Conservation (phyloP, 352 stramenopile species). For the Phytophthora meadii region DNA sequence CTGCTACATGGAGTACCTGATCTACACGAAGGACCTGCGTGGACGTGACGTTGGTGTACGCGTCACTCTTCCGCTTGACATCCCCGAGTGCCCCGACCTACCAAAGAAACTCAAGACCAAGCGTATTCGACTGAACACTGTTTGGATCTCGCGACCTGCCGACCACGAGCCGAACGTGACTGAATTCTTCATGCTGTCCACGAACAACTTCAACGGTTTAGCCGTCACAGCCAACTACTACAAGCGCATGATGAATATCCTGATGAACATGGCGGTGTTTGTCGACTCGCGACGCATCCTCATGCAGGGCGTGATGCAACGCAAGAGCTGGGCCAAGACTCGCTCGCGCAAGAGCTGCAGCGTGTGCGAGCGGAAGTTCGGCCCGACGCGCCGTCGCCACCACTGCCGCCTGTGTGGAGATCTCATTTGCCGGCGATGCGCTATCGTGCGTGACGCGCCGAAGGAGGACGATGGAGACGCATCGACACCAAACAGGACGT, state of each 20-base stretch:
- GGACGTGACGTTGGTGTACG: conserved; percentile 73
- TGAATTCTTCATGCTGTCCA: conserved; percentile 67
- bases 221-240: conserved; percentile 46
- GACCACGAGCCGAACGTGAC: conserved; percentile 45
- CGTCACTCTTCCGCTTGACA: conserved; percentile 67
- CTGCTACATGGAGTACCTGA: conserved; percentile 82
- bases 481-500: conserved; percentile 41
- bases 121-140: conserved; percentile 57
- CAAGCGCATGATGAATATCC: conserved; percentile 66
- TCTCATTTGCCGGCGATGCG: conserved; percentile 78
- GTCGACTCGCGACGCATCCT: conserved; percentile 71
- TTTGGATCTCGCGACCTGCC: conserved; percentile 55
- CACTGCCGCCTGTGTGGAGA: conserved; percentile 84
- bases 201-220: conserved; percentile 64
- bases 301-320: conserved; percentile 52
- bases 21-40: conserved; percentile 64
- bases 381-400: conserved; percentile 67
- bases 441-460: conserved; percentile 58
- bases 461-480: conserved; percentile 31
- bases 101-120: conserved; percentile 62
- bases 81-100: conserved; percentile 66
- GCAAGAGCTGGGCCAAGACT: conserved; percentile 59
- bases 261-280: conserved; percentile 66
- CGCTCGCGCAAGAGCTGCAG: conserved; percentile 57
- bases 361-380: conserved; percentile 71